A percentile compares a stretch with the other conserved stretches of the same genome.
Conservation (phyloP, 2,329 filamentous ascomycete genomes). For the Corniculantispora saksenae region DNA sequence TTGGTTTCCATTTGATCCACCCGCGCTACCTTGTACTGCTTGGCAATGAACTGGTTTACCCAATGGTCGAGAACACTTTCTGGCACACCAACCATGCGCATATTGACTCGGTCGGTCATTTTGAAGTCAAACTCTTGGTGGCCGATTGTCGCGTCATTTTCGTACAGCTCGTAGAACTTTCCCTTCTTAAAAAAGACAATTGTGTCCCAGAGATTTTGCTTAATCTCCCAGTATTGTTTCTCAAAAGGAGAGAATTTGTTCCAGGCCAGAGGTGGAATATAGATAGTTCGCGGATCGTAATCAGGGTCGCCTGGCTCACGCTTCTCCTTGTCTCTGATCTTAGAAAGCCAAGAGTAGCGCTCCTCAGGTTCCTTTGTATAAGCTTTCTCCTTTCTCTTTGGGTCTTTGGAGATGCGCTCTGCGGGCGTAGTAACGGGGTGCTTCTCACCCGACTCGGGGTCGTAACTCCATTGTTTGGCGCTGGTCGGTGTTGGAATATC, state of each 20-base stretch:
- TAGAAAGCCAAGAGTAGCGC: constrained; percentile 87
- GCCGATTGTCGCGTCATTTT: constrained; percentile 94
- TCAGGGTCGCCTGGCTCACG: constrained; percentile 79
- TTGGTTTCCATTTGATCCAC: constrained; percentile 98
- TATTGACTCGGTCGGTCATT: constrained; percentile 96
- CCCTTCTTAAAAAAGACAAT: constrained; percentile 99
- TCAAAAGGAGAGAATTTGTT: constrained; percentile 88
- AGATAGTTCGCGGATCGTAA: constrained; percentile 89
- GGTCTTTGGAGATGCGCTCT: constrained; percentile 30
- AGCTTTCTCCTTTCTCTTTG: constrained; percentile 64
- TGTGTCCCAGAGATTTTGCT: constrained; percentile 95
- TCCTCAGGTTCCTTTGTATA: constrained; percentile 81
- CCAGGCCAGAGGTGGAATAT: constrained; percentile 80
- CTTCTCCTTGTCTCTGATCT: constrained; percentile 80
- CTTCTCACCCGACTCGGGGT: constrained; percentile 48
- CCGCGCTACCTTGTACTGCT: constrained; percentile 94
- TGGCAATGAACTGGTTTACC: constrained; percentile 98
- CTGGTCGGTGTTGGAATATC: constrained; percentile 66
- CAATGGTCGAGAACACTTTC: constrained; percentile 94
- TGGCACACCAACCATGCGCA: constrained; percentile 98
- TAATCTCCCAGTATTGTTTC: constrained; percentile 99
- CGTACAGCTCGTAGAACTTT: constrained; percentile 98
- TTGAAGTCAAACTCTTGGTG: constrained; percentile 97
- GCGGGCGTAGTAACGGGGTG: constrained; percentile 37
- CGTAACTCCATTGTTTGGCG: constrained; percentile 77